Conservation (phyloP, 345 rosid species). For the Hibiscus syriacus region DNA sequence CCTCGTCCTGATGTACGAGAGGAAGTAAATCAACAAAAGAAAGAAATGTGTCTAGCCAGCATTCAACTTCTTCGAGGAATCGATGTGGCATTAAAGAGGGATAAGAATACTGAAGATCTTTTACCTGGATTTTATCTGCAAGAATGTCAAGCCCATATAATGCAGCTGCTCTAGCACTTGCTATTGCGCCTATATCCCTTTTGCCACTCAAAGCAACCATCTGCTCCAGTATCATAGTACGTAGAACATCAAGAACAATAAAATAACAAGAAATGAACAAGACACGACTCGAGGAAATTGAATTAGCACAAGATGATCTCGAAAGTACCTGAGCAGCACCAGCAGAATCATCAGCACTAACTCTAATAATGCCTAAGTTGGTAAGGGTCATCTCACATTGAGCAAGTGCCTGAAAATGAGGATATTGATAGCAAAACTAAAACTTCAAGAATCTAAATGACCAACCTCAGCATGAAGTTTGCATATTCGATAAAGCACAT, state of each 20-base stretch:
- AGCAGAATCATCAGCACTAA: conserved; percentile 65
- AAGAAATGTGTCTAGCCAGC: neutral
- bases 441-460: neutral
- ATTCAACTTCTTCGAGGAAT: neutral
- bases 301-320: conserved; percentile 11
- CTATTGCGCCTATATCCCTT: conserved; percentile 69
- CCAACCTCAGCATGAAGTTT: neutral
- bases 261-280: neutral
- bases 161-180: conserved; percentile 87
- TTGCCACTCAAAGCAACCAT: conserved; percentile 44
- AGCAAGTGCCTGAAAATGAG: conserved; percentile 58
- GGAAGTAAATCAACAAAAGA: neutral
- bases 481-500: neutral
- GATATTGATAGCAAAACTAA: conserved; percentile 2
- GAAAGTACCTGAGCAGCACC: conserved; percentile 82
- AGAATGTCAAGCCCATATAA: conserved; percentile 80
- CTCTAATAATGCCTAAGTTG: conserved; percentile 48
- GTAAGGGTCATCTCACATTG: conserved; percentile 66
- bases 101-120: neutral
- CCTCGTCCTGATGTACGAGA: conserved; percentile 49
- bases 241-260: neutral
- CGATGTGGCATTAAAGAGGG: neutral
- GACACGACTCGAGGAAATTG: conserved; percentile 2
- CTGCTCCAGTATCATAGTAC: conserved; percentile 25
- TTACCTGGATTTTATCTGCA: conserved; percentile 66